These are phyloP conservation scores for Hymenoscyphus albidus DNA, from an alignment of 2,329 filamentous ascomycete genomes.

Conservation along the genomic window DNA sequence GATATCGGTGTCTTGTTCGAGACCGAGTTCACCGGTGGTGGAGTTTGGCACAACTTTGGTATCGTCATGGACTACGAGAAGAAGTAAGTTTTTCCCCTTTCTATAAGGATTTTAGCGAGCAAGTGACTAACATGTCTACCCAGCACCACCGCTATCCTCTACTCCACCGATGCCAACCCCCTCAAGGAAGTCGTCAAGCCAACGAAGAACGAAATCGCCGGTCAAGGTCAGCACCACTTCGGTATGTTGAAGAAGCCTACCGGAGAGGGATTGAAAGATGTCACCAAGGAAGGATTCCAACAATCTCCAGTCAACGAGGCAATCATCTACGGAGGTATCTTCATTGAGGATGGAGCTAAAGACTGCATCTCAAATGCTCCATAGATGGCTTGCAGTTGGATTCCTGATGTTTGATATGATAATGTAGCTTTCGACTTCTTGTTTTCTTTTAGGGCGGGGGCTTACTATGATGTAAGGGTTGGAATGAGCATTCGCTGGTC, in stretches of 20 bases:
- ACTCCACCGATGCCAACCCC: conserved; percentile 45
- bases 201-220: conserved; percentile 48
- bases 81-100: conserved; percentile 41
- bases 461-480: too few relatives aligned
- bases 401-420: not conserved
- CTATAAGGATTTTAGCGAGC: not conserved
- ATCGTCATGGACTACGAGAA: conserved; percentile 53
- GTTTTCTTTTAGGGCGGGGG: too few relatives aligned
- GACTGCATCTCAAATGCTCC: conserved; percentile 36
- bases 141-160: conserved; percentile 55
- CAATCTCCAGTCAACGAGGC: conserved; percentile 48
- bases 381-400: not conserved
- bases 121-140: not conserved
- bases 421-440: not conserved
- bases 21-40: conserved; percentile 45
- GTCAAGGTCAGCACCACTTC: conserved; percentile 59
- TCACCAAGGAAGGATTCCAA: conserved; percentile 47
- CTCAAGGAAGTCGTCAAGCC: conserved; percentile 47
- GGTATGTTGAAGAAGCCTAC: conserved; percentile 58
- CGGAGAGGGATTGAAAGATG: conserved; percentile 41
- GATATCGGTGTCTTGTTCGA: conserved; percentile 47
- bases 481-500: too few relatives aligned
- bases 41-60: conserved; percentile 59
- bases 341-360: conserved; percentile 46
- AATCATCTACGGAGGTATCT: conserved; percentile 49